Evolutionary conservation across 2,329 filamentous ascomycete genomes (phyloP).

Genomic region (Fusarium sp.): DNA sequence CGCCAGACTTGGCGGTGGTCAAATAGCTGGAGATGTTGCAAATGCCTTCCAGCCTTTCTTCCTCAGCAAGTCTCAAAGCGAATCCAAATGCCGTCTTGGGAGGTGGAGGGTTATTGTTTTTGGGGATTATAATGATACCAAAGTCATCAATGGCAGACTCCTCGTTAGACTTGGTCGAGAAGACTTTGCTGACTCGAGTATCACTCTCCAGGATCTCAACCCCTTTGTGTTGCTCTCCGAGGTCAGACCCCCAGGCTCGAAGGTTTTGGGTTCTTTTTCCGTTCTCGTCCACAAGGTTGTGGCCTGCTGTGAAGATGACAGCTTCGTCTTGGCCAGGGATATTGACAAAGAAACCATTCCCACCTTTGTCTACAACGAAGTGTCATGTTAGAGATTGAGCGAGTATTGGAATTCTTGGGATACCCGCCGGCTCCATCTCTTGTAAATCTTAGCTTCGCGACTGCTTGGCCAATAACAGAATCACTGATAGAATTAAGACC

Average conservation of each 20-base stretch:
- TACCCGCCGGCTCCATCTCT: background rate
- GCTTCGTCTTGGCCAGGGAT: background rate
- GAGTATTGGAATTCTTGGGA: rapidly evolving
- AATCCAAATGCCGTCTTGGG: background rate
- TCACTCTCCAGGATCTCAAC: background rate
- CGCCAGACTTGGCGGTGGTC: background rate
- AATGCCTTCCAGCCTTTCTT: background rate
- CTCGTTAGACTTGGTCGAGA: background rate
- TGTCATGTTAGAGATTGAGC: rapidly evolving
- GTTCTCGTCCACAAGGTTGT: background rate
- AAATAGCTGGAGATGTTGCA: background rate
- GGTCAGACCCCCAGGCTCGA: background rate
- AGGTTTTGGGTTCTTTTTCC: background rate
- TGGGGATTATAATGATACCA: background rate
- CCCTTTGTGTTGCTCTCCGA: background rate
- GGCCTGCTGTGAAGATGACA: background rate
- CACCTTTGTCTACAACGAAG: background rate
- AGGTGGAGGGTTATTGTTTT: background rate
- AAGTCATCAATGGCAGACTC: background rate
- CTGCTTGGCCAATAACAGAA: background rate
- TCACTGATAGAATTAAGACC: background rate
- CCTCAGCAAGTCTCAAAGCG: background rate
- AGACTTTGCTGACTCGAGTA: background rate
- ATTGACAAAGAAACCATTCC: background rate
- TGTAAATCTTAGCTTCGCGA: background rate